phyloP scores from a whole-genome alignment of 495 filamentous ascomycete species.

The Podospora bellae-mahoneyi region DNA sequence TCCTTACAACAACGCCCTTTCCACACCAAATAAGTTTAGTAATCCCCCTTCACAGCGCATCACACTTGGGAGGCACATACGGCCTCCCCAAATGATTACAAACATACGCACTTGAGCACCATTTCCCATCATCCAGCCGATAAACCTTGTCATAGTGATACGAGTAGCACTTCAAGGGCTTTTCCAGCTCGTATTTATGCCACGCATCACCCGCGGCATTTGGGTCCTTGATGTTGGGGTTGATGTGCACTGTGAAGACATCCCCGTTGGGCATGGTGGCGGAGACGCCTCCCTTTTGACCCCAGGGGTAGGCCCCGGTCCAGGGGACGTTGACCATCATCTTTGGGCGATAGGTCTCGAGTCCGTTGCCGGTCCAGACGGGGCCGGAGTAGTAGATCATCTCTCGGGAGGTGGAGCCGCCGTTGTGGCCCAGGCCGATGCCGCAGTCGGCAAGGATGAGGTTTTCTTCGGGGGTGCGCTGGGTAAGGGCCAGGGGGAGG shows the following conservation, averaged over 20 bases:
- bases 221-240: slow-evolving; percentile 14
- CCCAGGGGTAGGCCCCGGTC: slow-evolving; percentile 13
- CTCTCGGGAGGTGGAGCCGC: slow-evolving; percentile 12
- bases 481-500: background rate
- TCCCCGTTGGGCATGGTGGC: slow-evolving; percentile 13
- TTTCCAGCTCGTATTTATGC: slow-evolving; percentile 10
- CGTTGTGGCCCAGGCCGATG: slow-evolving; percentile 13
- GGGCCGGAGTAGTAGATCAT: slow-evolving; percentile 13
- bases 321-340: slow-evolving; percentile 16
- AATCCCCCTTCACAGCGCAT: background rate
- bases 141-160: slow-evolving; percentile 8
- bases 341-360: background rate
- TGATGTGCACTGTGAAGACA: slow-evolving; percentile 5
- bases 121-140: slow-evolving; percentile 11
- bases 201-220: slow-evolving; percentile 8
- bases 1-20: too few relatives aligned
- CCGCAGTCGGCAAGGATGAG: slow-evolving; percentile 13
- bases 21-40: too few relatives aligned
- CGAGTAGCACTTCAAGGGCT: slow-evolving; percentile 14
- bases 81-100: slow-evolving; percentile 10
- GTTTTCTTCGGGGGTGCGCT: slow-evolving; percentile 10
- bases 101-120: slow-evolving; percentile 14
- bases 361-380: slow-evolving; percentile 8
- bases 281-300: slow-evolving; percentile 5
- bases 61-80: background rate